Conservation (phyloP, 768 basidiomycete species). For the Sutorius australiensis region DNA sequence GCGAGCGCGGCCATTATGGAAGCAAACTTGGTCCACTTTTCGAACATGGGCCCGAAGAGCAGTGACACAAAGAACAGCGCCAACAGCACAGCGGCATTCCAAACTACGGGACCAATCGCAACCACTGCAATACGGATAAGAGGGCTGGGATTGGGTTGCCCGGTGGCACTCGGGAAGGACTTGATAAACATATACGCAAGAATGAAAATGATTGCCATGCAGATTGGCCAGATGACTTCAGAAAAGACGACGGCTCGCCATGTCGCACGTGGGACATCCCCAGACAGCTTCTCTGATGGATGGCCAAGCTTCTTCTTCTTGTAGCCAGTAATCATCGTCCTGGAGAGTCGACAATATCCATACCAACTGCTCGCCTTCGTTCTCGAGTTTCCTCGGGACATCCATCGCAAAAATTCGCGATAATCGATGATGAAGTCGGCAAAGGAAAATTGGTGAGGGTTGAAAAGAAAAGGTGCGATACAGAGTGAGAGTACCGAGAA, state of each 20-base stretch:
- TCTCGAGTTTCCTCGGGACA: conserved; percentile 97
- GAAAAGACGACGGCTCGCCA: conserved; percentile 83
- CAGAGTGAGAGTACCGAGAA: conserved; percentile 92
- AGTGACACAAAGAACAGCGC: conserved; percentile 88
- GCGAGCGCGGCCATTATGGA: conserved; percentile 91
- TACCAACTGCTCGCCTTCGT: conserved; percentile 99
- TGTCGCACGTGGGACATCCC: conserved; percentile 87
- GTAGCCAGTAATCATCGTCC: conserved; percentile 98
- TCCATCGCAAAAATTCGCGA: conserved; percentile 97
- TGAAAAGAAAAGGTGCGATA: conserved; percentile 97
- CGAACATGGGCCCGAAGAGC: conserved; percentile 87
- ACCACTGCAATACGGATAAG: conserved; percentile 87
- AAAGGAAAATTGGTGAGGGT: conserved; percentile 99
- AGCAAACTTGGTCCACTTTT: conserved; percentile 81
- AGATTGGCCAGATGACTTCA: conserved; percentile 80
- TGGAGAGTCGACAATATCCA: conserved; percentile 94
- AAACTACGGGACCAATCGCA: conserved; percentile 88
- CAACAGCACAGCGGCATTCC: conserved; percentile 88
- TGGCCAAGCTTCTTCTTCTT: conserved; percentile 99
- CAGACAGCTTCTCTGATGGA: conserved; percentile 95
- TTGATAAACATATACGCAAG: conserved; percentile 92
- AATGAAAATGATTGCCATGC: conserved; percentile 70
- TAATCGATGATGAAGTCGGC: conserved; percentile 99
- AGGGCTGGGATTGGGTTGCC: conserved; percentile 70
- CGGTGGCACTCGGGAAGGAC: conserved; percentile 70